Base-by-base conservation (phyloP, 2,329 filamentous ascomycete species). In the Penicillium sumatraense region DNA sequence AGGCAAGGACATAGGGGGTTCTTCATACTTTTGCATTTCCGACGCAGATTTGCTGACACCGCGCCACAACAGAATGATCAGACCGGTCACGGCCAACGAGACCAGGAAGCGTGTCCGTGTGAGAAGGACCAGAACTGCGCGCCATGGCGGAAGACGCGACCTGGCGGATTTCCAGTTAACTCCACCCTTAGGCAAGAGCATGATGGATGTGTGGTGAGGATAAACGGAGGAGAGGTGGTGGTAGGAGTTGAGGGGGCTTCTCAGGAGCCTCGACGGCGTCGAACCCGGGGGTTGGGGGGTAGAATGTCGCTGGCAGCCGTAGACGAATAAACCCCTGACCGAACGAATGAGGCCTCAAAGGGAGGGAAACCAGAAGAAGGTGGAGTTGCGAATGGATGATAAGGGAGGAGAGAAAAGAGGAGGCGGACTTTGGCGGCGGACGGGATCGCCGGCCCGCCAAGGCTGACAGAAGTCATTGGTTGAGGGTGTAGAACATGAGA, bases 131-230 rank as follows among this genome's bases (percentile, higher is more conserved):
- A 86, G 81, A 71, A 92, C 72, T 50, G 89, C 88, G 73, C 91
- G 86, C 65, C 86, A 87, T 54, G 91, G 89, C 40, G 92, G 91
- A 66, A 97, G 79, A 69, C 86, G 85, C 68, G 89, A 83, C 79
- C 86, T 90, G 64, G 93, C 89, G 63, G 90, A 89, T 82, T 96
- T 97, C 93, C 93, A 98, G 75, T 87, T 92, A 70, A 93, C 84
- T 73, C 91, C 90, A 74, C 89, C 90, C 78, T 96, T 96, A 62
- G 91, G 90, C 67, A 96, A 86, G 80, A 97, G 86, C 93, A 97
- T 97, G 60, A 64, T 80, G 70, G 45, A 33, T 49, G 51, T 45
- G 41, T 49, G 45, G 41, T 49, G 45, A 40, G 42, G 35, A 38
- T 16, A 20, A 18, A 18, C 6, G 10, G 46, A 48, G 40, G 49